phyloP scores from a whole-genome alignment of 306 rosid species.

The Cucurbita pepo region DNA sequence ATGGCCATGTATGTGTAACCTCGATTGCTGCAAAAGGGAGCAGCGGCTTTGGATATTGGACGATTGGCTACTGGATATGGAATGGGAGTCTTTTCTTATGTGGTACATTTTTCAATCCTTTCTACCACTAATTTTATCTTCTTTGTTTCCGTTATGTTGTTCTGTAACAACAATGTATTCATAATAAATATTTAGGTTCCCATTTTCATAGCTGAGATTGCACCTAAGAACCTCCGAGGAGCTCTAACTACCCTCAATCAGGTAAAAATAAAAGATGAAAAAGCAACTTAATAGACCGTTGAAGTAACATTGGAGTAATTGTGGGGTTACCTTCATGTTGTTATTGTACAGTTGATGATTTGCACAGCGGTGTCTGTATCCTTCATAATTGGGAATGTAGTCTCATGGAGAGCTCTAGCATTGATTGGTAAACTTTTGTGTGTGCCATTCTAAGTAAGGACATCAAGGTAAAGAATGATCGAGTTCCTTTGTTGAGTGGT shows the following conservation, averaged over 20 bases:
- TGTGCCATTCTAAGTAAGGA: background rate
- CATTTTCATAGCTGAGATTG: conserved; percentile 76
- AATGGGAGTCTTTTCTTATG: conserved; percentile 88
- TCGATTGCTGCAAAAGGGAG: conserved; percentile 22
- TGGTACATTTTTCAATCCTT: conserved; percentile 26
- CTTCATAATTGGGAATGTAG: conserved; percentile 59
- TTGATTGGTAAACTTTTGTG: conserved; percentile 31
- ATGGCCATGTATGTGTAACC: background rate
- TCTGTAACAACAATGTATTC: background rate
- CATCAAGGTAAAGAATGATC: background rate
- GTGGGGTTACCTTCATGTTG: background rate
- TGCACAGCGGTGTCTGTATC: conserved; percentile 45
- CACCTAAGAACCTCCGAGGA: conserved; percentile 82
- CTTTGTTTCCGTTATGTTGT: background rate
- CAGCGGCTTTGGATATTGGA: conserved; percentile 60
- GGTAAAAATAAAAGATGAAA: conserved; percentile 16
- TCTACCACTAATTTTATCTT: background rate
- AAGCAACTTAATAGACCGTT: background rate
- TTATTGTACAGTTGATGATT: conserved; percentile 54
- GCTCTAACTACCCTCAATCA: conserved; percentile 70
- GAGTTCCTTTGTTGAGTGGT: conserved; percentile 5
- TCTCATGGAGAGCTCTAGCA: conserved; percentile 73
- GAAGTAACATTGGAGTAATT: background rate
- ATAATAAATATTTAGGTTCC: conserved; percentile 28
- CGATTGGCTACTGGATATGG: conserved; percentile 94